Evolutionary conservation across 345 rosid genomes (phyloP), one percentile per base, ranked within the genome.

Genomic region (Erysimum cheiranthoides): DNA sequence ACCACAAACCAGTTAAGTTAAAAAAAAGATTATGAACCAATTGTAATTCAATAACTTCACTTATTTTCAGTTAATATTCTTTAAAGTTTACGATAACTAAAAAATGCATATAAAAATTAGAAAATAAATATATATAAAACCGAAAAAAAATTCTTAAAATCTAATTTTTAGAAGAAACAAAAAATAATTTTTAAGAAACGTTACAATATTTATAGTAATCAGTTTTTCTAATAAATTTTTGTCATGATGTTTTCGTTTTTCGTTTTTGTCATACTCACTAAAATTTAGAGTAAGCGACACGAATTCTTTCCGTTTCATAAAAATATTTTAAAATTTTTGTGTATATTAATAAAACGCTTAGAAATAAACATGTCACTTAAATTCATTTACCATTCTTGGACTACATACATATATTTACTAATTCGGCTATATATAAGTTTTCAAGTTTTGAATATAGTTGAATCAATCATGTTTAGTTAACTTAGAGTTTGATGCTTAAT

Each of bases 401-500:
- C 6, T 21, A 74, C 14, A 12, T 61, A 68, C 52, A 27, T 56
- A 34, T 27, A 5, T 66, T 34, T 45, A 57, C 17, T 66, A 5
- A 35, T 34, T 66, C 38, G 13, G 28, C 31, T 66, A 56, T 17
- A 12, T 74, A 66, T 28, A 18, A 34, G 10, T 16, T 45, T 56
- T 16, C 60, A 59, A 49, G 58, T 38, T 68, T 49, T 59, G 28
- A 56, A 34, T 43, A 54, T 2, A 66, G 16, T 11, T 58, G n/a
- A 39, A 66, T 66, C 40, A 46, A 59, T 67, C 68, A 49, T 50
- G 11, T 72, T 59, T 34, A 8, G 54, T 45, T 32, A 18, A 43
- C 56, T 59, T 35, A 66, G 38, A 16, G 14, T 66, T 78, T 66
- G 27, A n/a, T 67, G 50, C 39, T 12, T n/a, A n/a, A n/a, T 54